Evolutionary conservation across 2,329 filamentous ascomycete genomes (phyloP), one percentile per base, ranked within the genome.

Genomic region (Botrytis medusae): DNA sequence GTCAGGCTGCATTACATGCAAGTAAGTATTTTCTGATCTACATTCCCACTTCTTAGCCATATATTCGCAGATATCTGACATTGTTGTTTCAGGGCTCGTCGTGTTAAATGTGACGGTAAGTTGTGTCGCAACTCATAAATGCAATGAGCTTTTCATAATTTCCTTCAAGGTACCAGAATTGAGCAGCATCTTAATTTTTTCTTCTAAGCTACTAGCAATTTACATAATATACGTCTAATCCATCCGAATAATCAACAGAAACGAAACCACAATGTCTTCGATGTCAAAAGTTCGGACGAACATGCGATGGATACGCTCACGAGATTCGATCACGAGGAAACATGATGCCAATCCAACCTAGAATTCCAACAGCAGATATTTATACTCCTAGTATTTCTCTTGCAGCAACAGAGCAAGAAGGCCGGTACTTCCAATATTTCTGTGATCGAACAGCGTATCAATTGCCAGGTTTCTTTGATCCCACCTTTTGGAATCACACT

Each of bases 1-100:
- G 82, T 90, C 88, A 1, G 89, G 90, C 34, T 91, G 90, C 80
- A 84, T 85, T 78, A 90, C 88, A 80, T 92, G 90, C 88, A 91
- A 91, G 88, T 85, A 79, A 87, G 85, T 72, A 59, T 46, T 69
- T 20, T 29, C 14, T 40, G 25, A 6, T 51, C 14, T 37, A 54
- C 25, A 0, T n/a, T n/a, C n/a, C 25, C 12, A 14, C 16, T 10
- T 22, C 9, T 68, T 44, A 16, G 7, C 16, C 16, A n/a, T n/a
- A 16, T 25, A 40, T n/a, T 37, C 22, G n/a, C 29, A 37, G 29
- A 34, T 37, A 37, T 18, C 62, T 57, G 59, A 72, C 22, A 68
- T 37, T 34, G 6, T n/a, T 22, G 20, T n/a, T 18, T n/a, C 20
- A 70, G 54, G 40, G 32, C 86, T 76, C 84, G 89, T 75, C 85